phyloP scores from a whole-genome alignment of 2,329 filamentous ascomycete genomes.

The Arthrinium puccinioides region DNA sequence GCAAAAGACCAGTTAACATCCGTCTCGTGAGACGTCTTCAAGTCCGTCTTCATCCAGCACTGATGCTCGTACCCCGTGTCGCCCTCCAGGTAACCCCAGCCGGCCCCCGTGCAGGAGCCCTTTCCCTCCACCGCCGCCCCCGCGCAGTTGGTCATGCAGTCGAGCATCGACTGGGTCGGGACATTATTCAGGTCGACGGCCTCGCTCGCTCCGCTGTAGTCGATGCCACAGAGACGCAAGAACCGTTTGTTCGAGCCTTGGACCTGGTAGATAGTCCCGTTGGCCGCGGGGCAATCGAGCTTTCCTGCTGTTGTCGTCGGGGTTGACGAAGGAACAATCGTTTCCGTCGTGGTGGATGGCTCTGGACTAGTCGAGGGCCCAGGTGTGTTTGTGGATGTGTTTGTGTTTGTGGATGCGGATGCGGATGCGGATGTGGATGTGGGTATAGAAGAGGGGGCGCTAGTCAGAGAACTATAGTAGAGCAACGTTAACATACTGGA shows the following conservation, averaged over 20 bases:
- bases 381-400: neutral
- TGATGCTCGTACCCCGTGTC: slow-evolving; percentile 29
- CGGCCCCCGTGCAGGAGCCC: slow-evolving; percentile 34
- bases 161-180: slow-evolving; percentile 30
- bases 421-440: neutral
- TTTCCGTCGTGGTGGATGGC: slow-evolving; percentile 1
- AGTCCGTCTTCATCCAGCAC: slow-evolving; percentile 35
- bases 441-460: neutral
- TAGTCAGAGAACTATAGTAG: neutral
- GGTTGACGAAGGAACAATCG: slow-evolving; percentile 5
- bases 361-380: neutral
- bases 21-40: slow-evolving; percentile 23
- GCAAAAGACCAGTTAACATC: slow-evolving; percentile 36
- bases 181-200: slow-evolving; percentile 24
- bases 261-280: slow-evolving; percentile 35
- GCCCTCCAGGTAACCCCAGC: slow-evolving; percentile 36
- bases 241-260: slow-evolving; percentile 32
- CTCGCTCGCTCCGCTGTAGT: slow-evolving; percentile 29
- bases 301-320: slow-evolving; percentile 9
- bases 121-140: slow-evolving; percentile 19
- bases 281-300: slow-evolving; percentile 32
- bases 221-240: slow-evolving; percentile 36
- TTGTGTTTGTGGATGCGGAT: neutral
- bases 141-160: slow-evolving; percentile 37
- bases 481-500: too few relatives aligned